Evolutionary conservation across 1,284 basidiomycete species (phyloP), one percentile per base, ranked within the genome.

Genomic region (Malassezia sp.): DNA sequence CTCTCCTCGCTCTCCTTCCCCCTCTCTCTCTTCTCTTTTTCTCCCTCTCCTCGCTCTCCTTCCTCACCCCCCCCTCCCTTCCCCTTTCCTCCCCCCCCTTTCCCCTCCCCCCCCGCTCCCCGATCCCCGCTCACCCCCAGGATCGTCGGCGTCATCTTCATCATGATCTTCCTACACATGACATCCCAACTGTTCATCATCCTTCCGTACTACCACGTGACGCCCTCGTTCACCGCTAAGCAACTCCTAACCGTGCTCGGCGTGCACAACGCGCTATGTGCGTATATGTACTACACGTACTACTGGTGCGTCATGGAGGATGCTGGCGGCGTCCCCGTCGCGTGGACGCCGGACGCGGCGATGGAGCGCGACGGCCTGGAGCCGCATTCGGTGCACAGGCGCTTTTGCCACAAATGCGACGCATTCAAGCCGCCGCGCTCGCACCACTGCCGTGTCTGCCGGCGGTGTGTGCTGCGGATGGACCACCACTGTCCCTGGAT

Each of bases 391-490:
- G 45, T 45, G 10, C 29, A 39, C 29, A 42, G 53, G 17, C 46
- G 55, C 5, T 71, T 66, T 53, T 71, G 70, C 55, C 53, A 62
- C 46, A 54, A 61, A 17, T 70, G 69, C 52, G 49, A 71, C 11
- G 72, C 81, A 22, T 70, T 80, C 29, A 84, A 83, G 62, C 83
- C 83, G 0, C 76, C 77, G 49, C 70, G 84, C 30, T 72, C 81
- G 7, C 84, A 86, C 67, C 83, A 85, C 71, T 87, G 84, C 72
- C 73, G 80, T 14, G 72, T 72, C 20, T 85, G 83, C 72, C 82
- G 79, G 11, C 59, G 81, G 75, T 84, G 82, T 60, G 75, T 84
- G 0, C 66, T 84, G 38, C 78, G 78, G 61, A 84, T 79, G 63
- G 83, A 85, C 61, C 83, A 85, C 70, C 83, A 85, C 61, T 70